Base-by-base conservation (phyloP, 257 asterid species). In the Ocimum tenuiflorum region DNA sequence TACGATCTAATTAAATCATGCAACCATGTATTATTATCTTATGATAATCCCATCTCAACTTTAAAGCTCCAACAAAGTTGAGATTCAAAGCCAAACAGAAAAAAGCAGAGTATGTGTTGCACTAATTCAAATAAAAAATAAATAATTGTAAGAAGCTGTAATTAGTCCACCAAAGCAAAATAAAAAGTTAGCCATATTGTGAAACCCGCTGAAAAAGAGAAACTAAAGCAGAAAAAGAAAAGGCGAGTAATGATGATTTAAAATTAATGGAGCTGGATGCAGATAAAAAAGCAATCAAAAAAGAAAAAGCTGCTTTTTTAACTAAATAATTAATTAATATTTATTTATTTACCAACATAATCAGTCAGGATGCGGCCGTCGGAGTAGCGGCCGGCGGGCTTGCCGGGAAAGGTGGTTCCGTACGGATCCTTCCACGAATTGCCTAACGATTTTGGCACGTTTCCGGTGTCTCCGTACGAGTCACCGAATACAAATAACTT, bases 351-450 rank as follows among this genome's bases (percentile, higher is more conserved):
- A 75, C 99, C 97, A 6, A 94, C 7, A 72, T 67, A 94, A 71
- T 94, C 99, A 7, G 99, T 90, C 80, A 90, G 84, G 7, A 94
- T 80, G 11, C 94, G 95, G 54, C 99, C 99, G 48, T 94, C 94
- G 47, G 97, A 90, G 71, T 76, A 94, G 6, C 99, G 77, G 63
- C 99, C 99, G 73, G 96, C 71, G 17, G 99, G 99, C 58, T 88
- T 90, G 24, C 99, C 99, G 29, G 99, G 99, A 35, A 86, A 86
- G 65, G 96, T 90, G 75, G 66, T 10, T 14, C 99, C 97, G 68
- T 94, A 94, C 0, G 99, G 99, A 10, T 60, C 65, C 14, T 57
- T 78, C 99, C 99, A 94, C 0, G 96, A 86, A 42, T 55, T 73
- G 13, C 85, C 92, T 9, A 77, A 0, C 0, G 90, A 35, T 55